Base-by-base conservation (phyloP, 2,329 filamentous ascomycete species). In the Knufia fluminis region DNA sequence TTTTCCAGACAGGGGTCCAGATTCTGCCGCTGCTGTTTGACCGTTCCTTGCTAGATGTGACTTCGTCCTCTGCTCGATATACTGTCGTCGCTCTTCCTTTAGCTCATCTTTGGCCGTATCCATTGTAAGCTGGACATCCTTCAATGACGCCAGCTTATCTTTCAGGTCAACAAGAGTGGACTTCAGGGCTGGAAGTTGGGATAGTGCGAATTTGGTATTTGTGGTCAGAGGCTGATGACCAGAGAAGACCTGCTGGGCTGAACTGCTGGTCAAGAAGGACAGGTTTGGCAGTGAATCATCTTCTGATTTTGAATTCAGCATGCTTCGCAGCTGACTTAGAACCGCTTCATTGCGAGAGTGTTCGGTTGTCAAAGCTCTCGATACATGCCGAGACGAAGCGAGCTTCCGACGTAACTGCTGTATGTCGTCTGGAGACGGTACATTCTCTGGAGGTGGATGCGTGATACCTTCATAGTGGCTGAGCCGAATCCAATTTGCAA, bases 171-270 rank as follows among this genome's bases (percentile, higher is more conserved):
- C 73, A 43, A 95, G 71, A 6, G 94, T 72, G 6, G 79, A 71
- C 51, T 86, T 81, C 40, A 98, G 72, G 0, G 87, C 80, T 23
- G 88, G 86, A 17, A 96, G 73, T 63, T 97, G 91, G 1, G 84
- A 85, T 17, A 94, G 74, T 0, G 86, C 82, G 64, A 96, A 95
- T 23, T 71, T 74, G 12, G 75, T 73, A 49, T 69, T 72, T 47
- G 68, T 74, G 53, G 68, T 72, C 51, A 68, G 62, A 38, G 61
- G 65, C 23, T 61, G 67, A 46, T 62, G 62, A 51, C 59, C 67
- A 54, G 65, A 60, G 67, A 67, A 51, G 77, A 66, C 61, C 46
- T 68, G 66, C 2, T 73, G 73, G 14, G 71, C 67, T 0, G 68
- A 64, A 14, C 66, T 69, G 53, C 74, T 68, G 4, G 75, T 74